These are phyloP conservation scores for Mimosa bimucronata DNA, from an alignment of 306 rosid species.

Conservation along the genomic window DNA sequence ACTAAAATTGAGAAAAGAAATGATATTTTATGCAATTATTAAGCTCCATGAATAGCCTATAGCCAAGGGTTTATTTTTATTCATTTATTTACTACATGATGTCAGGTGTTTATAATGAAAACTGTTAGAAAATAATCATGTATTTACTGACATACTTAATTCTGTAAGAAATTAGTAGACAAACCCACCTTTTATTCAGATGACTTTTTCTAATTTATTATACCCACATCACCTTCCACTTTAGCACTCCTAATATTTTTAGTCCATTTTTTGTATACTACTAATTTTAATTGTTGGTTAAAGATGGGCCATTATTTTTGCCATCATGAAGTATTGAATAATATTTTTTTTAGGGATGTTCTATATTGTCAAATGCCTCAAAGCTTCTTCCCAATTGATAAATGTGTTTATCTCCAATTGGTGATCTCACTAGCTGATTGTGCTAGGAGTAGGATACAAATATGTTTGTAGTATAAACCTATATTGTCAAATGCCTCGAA, in stretches of 20 bases:
- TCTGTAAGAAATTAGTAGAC: background rate
- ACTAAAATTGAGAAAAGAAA: background rate
- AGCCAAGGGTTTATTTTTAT: background rate
- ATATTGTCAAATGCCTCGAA: no score
- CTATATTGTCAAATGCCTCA: background rate
- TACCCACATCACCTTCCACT: background rate
- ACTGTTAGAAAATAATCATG: background rate
- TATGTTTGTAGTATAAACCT: background rate
- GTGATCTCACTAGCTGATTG: background rate
- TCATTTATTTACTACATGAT: background rate
- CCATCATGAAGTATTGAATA: background rate
- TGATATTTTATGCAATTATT: background rate
- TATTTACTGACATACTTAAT: background rate
- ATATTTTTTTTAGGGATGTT: background rate
- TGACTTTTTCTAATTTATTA: background rate
- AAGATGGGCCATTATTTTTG: background rate
- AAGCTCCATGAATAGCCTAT: background rate
- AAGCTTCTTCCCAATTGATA: background rate
- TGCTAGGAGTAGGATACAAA: background rate
- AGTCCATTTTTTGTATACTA: background rate
- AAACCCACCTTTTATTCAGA: background rate
- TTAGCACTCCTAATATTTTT: background rate
- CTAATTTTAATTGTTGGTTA: background rate
- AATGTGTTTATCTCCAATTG: background rate
- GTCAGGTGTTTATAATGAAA: background rate